These are phyloP conservation scores for Discostella stelligeroides DNA, from an alignment of 108 stramenopile species.

Conservation along the genomic window DNA sequence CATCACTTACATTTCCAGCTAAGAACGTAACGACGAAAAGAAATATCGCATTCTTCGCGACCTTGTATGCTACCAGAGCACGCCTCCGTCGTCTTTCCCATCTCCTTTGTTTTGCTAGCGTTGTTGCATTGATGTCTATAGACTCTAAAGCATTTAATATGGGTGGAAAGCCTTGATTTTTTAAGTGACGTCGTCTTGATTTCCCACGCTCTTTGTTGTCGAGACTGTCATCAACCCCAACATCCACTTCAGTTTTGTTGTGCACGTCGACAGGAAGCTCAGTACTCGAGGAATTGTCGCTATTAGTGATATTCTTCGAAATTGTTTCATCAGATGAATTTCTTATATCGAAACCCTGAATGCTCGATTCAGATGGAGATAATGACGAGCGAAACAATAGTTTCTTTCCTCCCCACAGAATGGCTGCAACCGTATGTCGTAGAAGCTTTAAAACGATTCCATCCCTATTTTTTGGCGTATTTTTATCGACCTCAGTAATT, in stretches of 20 bases:
- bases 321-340: background rate
- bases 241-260: background rate
- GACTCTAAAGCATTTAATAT: slow-evolving; percentile 16
- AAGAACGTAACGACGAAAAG: slow-evolving; percentile 44
- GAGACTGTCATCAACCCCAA: background rate
- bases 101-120: slow-evolving; percentile 21
- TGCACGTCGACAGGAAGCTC: background rate
- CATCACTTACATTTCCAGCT: slow-evolving; percentile 37
- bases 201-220: background rate
- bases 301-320: background rate
- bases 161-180: background rate
- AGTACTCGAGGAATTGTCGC: background rate
- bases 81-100: slow-evolving; percentile 43
- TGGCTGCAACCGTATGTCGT: background rate
- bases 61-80: slow-evolving; percentile 14
- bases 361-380: background rate
- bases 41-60: slow-evolving; percentile 33
- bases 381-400: background rate
- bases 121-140: slow-evolving; percentile 26
- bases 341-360: background rate
- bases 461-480: background rate
- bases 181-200: background rate
- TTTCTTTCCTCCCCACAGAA: slow-evolving; percentile 1
- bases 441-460: background rate
- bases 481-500: background rate